Evolutionary conservation across 352 stramenopile species (phyloP).

Genomic region (Aphanomyces invadans): DNA sequence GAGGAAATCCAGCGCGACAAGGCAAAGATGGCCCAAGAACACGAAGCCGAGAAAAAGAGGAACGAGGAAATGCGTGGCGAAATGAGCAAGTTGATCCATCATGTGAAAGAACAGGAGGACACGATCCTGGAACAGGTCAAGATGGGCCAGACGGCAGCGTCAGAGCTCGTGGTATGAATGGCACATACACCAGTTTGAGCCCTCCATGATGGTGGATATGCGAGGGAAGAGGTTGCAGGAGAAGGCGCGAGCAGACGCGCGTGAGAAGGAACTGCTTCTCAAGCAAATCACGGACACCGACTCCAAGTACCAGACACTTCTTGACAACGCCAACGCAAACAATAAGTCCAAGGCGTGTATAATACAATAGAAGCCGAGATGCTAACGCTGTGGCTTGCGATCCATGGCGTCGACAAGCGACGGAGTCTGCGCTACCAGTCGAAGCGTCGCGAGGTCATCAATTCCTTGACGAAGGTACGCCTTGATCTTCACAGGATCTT

Average conservation of each 20-base stretch:
- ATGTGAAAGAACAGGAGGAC: slow-evolving; percentile 18
- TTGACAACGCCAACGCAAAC: neutral
- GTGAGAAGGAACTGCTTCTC: slow-evolving; percentile 13
- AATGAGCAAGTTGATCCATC: slow-evolving; percentile 4
- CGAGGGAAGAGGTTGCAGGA: slow-evolving; percentile 12
- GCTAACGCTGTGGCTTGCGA: neutral
- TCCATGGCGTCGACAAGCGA: slow-evolving; percentile 5
- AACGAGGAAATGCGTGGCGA: slow-evolving; percentile 16
- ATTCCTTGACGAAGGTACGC: slow-evolving; percentile 43
- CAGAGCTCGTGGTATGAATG: slow-evolving; percentile 12
- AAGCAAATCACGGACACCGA: slow-evolving; percentile 18
- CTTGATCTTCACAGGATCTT: slow-evolving; percentile 33
- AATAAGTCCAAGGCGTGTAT: slow-evolving; percentile 16
- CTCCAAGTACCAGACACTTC: slow-evolving; percentile 20
- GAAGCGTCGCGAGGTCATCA: slow-evolving; percentile 26
- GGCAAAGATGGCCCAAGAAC: slow-evolving; percentile 3
- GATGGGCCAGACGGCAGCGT: neutral
- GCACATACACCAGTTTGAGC: neutral
- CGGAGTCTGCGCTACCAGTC: neutral
- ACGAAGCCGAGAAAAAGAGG: slow-evolving; percentile 1
- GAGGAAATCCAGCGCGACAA: slow-evolving; percentile 19
- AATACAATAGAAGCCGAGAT: neutral
- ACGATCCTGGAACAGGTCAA: slow-evolving; percentile 8
- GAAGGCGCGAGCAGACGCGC: slow-evolving; percentile 16
- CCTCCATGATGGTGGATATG: neutral